Evolutionary conservation across 345 rosid species (phyloP).

Genomic region (Iberis pinnata): DNA sequence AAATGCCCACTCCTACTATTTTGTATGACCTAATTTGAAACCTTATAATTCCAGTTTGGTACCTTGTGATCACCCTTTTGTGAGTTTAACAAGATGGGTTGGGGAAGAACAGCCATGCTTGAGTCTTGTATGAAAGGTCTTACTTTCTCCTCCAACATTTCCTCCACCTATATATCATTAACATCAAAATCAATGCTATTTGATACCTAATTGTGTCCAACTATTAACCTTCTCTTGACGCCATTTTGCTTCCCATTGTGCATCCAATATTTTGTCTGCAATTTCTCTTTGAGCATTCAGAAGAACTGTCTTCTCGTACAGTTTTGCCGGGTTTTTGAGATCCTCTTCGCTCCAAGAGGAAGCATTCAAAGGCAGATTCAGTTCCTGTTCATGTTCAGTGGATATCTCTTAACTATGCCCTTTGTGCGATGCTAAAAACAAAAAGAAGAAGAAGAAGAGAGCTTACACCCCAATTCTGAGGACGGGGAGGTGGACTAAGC

Average conservation of each 20-base stretch:
- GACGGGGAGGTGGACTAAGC: slow-evolving; percentile 72
- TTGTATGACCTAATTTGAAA: slow-evolving; percentile 5
- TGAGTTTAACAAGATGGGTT: slow-evolving; percentile 49
- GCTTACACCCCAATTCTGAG: slow-evolving; percentile 85
- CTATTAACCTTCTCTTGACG: slow-evolving; percentile 72
- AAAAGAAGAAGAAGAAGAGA: slow-evolving; percentile 6
- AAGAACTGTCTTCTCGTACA: slow-evolving; percentile 89
- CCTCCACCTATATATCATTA: slow-evolving; percentile 48
- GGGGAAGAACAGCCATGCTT: slow-evolving; percentile 45
- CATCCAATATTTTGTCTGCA: slow-evolving; percentile 72
- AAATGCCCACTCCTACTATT: too few species aligned
- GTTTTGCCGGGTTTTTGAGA: slow-evolving; percentile 64
- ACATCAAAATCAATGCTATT: neutral
- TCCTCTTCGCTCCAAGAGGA: slow-evolving; percentile 90
- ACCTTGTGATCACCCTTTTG: slow-evolving; percentile 46
- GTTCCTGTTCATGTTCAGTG: slow-evolving; percentile 41
- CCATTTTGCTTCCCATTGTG: slow-evolving; percentile 89
- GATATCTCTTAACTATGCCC: slow-evolving; percentile 26
- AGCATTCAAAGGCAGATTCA: slow-evolving; percentile 71
- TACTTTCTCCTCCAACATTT: slow-evolving; percentile 80
- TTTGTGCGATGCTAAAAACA: slow-evolving; percentile 8
- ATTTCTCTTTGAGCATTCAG: slow-evolving; percentile 92
- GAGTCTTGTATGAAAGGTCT: slow-evolving; percentile 54
- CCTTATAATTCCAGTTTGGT: neutral
- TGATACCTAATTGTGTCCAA: neutral